Conservation (phyloP, 73 alveolate species). For the Paramecium primaurelia region DNA sequence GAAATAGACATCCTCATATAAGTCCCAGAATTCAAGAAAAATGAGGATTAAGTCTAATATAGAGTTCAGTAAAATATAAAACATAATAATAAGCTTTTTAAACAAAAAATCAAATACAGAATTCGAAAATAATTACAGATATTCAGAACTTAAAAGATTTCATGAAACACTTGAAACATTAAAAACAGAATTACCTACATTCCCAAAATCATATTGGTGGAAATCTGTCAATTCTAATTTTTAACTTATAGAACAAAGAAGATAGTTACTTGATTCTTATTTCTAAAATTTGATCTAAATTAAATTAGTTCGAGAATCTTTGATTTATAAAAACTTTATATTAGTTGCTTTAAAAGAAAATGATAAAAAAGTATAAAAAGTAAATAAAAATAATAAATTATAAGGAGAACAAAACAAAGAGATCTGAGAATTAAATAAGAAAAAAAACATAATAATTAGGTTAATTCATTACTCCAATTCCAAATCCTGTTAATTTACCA, state of each 20-base stretch:
- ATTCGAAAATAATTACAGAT: background rate
- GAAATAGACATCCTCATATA: background rate
- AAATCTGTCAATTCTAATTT: background rate
- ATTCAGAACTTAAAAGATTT: background rate
- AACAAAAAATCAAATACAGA: background rate
- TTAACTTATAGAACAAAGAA: conserved; percentile 13
- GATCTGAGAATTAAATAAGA: background rate
- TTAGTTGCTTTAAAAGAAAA: background rate
- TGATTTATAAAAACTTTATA: background rate
- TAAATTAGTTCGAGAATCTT: background rate
- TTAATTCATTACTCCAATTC: background rate
- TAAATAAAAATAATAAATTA: background rate
- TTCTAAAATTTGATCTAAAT: background rate
- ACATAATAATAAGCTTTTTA: background rate
- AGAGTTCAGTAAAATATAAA: background rate
- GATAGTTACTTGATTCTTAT: background rate
- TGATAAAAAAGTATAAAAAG: background rate
- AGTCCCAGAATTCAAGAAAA: background rate
- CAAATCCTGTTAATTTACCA: background rate
- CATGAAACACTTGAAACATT: conserved; percentile 1
- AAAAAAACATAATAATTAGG: background rate
- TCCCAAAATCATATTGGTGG: conserved; percentile 43
- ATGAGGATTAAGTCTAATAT: background rate
- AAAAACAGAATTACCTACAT: background rate
- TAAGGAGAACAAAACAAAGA: background rate